Evolutionary conservation across 2,329 filamentous ascomycete species (phyloP).

Genomic region (Lomentospora prolificans): DNA sequence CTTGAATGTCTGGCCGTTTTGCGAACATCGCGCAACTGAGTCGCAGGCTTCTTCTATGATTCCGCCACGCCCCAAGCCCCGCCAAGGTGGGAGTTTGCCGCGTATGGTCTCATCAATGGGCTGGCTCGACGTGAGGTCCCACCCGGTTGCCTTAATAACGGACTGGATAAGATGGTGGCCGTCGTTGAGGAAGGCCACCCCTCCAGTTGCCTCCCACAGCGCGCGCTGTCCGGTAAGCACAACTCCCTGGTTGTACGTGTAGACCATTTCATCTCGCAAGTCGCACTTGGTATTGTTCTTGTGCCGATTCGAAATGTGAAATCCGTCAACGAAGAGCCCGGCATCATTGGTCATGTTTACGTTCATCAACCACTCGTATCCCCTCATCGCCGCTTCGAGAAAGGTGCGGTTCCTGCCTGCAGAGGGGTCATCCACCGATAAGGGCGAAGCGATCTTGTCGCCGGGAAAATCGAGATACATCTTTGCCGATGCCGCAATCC

Average conservation of each 20-base stretch:
- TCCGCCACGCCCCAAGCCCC: conserved; percentile 67
- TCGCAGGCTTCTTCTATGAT: conserved; percentile 83
- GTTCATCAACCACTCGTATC: conserved; percentile 68
- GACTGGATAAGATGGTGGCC: conserved; percentile 67
- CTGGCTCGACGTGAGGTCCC: conserved; percentile 37
- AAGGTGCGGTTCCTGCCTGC: conserved; percentile 46
- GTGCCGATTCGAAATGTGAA: conserved; percentile 51
- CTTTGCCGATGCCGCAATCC: conserved; percentile 68
- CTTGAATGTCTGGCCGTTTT: conserved; percentile 86
- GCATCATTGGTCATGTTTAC: conserved; percentile 71
- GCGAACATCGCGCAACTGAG: conserved; percentile 60
- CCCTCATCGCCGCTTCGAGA: conserved; percentile 63
- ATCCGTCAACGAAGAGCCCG: conserved; percentile 79
- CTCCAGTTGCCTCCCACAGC: conserved; percentile 69
- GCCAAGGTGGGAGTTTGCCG: conserved; percentile 47
- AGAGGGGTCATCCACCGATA: conserved; percentile 22
- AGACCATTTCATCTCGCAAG: conserved; percentile 75
- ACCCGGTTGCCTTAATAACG: conserved; percentile 72
- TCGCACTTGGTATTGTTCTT: conserved; percentile 56
- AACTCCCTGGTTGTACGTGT: conserved; percentile 93
- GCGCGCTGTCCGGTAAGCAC: conserved; percentile 72
- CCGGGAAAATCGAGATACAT: conserved; percentile 91
- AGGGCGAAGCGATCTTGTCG: conserved; percentile 64
- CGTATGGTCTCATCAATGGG: conserved; percentile 31
- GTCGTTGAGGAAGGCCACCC: conserved; percentile 61